Evolutionary conservation across 345 rosid species (phyloP), one percentile per base, ranked within the genome.

Genomic region (Erodium maritimum): DNA sequence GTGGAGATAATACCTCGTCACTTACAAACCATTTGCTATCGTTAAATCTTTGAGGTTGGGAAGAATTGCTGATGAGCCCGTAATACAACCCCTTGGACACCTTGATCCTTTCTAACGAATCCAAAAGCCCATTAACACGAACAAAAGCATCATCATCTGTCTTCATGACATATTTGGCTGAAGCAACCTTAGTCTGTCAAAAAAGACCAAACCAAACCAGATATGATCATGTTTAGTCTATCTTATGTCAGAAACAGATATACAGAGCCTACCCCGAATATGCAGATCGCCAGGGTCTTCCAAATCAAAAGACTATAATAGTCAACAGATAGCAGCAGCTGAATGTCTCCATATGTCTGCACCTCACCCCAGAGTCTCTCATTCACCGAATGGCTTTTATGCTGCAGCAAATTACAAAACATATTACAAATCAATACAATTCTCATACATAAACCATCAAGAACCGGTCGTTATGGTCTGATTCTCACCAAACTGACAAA

Each of bases 131-230:
- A 73, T 93, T 95, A 62, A 89, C 85, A 21, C 99, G 88, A 60
- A 87, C 91, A 69, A 93, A 89, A 63, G 99, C 97, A 72, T 93
- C 97, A 66, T 93, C 99, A 70, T 93, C 99, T 7, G 97, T 89
- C 88, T 93, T 93, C 95, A 89, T 89, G 61, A 87, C 79, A 71
- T 83, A 87, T 69, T 85, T 93, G 53, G 97, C 91, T 18, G 88
- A 71, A 61, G 75, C 86, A 37, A 80, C 88, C 58, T 89, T 78
- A 23, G 88, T 82, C 96, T 89, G 90, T 66, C 19, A 29, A 62
- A 54, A 60, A 75, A 58, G 69, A 34, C 22, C 37, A 19, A 70
- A 34, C 22, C 37, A 19, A 54, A 70, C 63, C 61, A 63, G 62
- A 64, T 73, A 71, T 55, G 22, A 51, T 48, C 50, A 20, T 55